phyloP scores from a whole-genome alignment of 2,329 filamentous ascomycete genomes.

The Fonsecaea multimorphosa region DNA sequence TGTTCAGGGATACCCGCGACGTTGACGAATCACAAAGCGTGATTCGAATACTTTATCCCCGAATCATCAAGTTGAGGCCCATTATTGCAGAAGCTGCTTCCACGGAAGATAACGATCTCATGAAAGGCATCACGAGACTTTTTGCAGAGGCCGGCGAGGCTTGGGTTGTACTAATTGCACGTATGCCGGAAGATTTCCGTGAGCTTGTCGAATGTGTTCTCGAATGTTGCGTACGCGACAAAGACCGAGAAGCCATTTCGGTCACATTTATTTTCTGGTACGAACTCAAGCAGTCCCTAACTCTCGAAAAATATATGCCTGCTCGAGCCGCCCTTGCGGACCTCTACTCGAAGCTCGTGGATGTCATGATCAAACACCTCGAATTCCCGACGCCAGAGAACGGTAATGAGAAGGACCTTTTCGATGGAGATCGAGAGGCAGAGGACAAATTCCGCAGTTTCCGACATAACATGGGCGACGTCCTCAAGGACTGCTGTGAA shows the following conservation, averaged over 20 bases:
- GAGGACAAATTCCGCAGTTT: constrained; percentile 98
- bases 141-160: constrained; percentile 93
- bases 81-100: constrained; percentile 77
- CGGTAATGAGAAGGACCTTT: constrained; percentile 79
- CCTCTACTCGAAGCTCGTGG: constrained; percentile 86
- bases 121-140: constrained; percentile 86
- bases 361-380: constrained; percentile 88
- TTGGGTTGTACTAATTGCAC: constrained; percentile 90
- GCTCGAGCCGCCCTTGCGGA: constrained; percentile 78
- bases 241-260: constrained; percentile 87
- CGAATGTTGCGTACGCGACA: constrained; percentile 87
- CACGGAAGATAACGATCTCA: constrained; percentile 81
- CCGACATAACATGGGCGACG: constrained; percentile 95
- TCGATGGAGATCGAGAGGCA: constrained; percentile 92
- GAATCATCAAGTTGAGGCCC: constrained; percentile 75
- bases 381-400: constrained; percentile 81
- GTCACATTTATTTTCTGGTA: constrained; percentile 98
- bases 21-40: constrained; percentile 86
- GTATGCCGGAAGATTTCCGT: constrained; percentile 80
- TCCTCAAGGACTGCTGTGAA: constrained; percentile 94
- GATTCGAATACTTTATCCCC: constrained; percentile 82
- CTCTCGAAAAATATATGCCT: constrained; percentile 85
- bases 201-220: constrained; percentile 86
- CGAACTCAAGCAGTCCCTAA: constrained; percentile 94
- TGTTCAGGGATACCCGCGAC: constrained; percentile 89